phyloP scores from a whole-genome alignment of 106 monocot genomes.

The Dendrobium officinale region DNA sequence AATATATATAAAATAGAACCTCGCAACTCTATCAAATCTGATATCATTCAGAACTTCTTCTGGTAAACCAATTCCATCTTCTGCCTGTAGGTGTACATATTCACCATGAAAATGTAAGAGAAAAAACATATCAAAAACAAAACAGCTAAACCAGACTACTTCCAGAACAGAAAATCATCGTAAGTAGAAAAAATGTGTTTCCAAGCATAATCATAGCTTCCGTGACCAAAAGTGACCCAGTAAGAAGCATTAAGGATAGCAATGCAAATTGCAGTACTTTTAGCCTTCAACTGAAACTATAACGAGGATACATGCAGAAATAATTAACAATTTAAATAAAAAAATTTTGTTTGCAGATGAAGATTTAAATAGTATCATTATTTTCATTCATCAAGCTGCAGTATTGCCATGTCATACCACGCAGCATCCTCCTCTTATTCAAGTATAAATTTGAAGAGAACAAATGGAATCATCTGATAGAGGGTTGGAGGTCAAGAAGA shows the following conservation, averaged over 20 bases:
- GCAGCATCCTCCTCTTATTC: background rate
- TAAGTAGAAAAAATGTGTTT: background rate
- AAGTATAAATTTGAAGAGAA: background rate
- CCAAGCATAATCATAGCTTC: background rate
- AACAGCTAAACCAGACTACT: background rate
- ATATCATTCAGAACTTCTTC: conserved; percentile 80
- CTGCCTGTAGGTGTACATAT: conserved; percentile 54
- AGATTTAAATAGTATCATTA: background rate
- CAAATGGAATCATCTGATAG: background rate
- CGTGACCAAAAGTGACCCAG: background rate
- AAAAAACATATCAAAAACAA: background rate
- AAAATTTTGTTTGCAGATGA: background rate
- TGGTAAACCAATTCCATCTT: conserved; percentile 95
- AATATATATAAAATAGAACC: conserved; percentile 75
- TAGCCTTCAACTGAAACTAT: background rate
- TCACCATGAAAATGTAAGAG: background rate
- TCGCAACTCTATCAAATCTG: conserved; percentile 62
- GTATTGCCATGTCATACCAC: background rate
- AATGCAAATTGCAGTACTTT: background rate
- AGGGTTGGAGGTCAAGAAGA: background rate
- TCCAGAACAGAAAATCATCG: background rate
- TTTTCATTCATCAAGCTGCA: background rate
- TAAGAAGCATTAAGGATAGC: background rate
- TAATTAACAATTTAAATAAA: background rate
- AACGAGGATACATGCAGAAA: background rate